Base-by-base conservation (phyloP, 2,329 filamentous ascomycete genomes). In the Fusarium buxicola region DNA sequence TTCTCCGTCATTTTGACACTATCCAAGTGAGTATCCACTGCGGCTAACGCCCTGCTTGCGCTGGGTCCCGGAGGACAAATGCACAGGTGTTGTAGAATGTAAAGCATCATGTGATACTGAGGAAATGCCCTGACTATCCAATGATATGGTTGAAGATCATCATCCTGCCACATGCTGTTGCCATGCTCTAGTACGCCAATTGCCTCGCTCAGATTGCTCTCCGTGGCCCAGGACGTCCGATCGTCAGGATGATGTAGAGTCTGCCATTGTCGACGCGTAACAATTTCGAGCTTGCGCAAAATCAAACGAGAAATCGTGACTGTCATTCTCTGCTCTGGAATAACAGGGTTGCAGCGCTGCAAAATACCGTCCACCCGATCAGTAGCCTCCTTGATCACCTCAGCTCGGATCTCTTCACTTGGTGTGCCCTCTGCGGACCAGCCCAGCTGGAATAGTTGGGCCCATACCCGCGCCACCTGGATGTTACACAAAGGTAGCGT, bases 401-500 rank as follows among this genome's bases (percentile, higher is more conserved):
- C 71, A 4, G 74, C 76, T 24, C 80, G 80, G 12, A 74, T 71
- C 16, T 75, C 74, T 27, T 75, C 73, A 1, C 57, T 49, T 1
- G 56, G 56, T 0, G 53, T 28, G 3, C 28, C 57, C 2, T 54
- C 45, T 4, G 59, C 38, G 0, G 69, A 58, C 2, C 55, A 62
- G 1, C 60, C 65, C 34, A 74, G 55, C 2, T 72, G 57, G 2
- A 64, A 58, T 3, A 74, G 52, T 1, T 56, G 66, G 10, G 64
- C 65, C 55, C 71, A 70, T 2, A 61, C 66, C 13, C 65, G 60
- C 1, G 80, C 77, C 1, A 84, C 78, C 44, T 86, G 81, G 60
- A 82, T 83, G 6, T 80, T 78, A n/a, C 86, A 79, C 3, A 88
- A 69, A 10, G 77, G 78, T 53, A 86, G 81, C 0, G 84, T 82